These are phyloP conservation scores for Houttuynia cordata DNA, from an alignment of 164 flowering plant genomes.

Conservation along the genomic window DNA sequence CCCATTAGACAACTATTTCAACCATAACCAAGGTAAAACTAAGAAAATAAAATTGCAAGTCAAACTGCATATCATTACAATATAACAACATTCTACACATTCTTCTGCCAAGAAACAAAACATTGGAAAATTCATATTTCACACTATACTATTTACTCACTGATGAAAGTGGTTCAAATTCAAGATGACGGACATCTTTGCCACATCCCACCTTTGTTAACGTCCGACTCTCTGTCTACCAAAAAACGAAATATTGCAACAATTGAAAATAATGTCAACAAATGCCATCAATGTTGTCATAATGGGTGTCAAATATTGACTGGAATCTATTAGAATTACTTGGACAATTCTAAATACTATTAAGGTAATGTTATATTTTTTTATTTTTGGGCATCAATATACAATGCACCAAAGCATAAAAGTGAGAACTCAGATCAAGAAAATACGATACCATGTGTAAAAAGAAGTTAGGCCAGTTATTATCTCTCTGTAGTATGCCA, in stretches of 20 bases:
- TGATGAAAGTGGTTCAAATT: constrained; percentile 66
- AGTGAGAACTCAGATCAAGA: background rate
- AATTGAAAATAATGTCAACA: background rate
- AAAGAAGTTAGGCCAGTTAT: constrained; percentile 54
- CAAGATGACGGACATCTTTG: constrained; percentile 85
- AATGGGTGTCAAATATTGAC: background rate
- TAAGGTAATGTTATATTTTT: too few species aligned
- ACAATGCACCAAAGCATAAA: too few species aligned
- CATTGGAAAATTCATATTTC: background rate
- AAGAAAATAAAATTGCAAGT: background rate
- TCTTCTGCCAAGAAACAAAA: background rate
- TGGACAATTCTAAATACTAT: too few species aligned
- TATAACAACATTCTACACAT: too few species aligned
- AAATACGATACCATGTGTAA: constrained; percentile 51
- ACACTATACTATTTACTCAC: constrained; percentile 28
- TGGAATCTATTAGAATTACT: too few species aligned
- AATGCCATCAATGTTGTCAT: background rate
- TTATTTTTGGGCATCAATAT: too few species aligned
- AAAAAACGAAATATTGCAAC: background rate
- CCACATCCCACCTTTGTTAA: constrained; percentile 38
- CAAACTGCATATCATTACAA: too few species aligned
- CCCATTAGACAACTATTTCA: background rate
- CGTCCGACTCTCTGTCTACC: constrained; percentile 42
- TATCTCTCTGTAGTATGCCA: constrained; percentile 31
- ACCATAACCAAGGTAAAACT: too few species aligned